phyloP scores from a whole-genome alignment of 176 grass and related monocot species.

The Microstegium vimineum region DNA sequence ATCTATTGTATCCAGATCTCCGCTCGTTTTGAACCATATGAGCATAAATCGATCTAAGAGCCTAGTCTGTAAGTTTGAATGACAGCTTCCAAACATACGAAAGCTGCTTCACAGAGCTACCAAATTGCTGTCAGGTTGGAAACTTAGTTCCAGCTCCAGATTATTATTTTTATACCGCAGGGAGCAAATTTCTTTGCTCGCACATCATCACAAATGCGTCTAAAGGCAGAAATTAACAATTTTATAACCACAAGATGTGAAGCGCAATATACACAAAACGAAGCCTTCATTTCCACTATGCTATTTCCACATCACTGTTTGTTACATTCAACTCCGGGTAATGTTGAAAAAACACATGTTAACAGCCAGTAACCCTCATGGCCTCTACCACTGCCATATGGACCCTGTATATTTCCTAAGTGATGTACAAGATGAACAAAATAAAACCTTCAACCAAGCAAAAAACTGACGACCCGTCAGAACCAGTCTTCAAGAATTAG shows the following conservation, averaged over 20 bases:
- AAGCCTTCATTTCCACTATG: slow-evolving; percentile 22
- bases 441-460: neutral
- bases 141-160: neutral
- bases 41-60: neutral
- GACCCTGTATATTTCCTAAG: slow-evolving; percentile 18
- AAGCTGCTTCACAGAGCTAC: neutral
- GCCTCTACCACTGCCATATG: slow-evolving; percentile 13
- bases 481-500: neutral
- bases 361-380: slow-evolving; percentile 8
- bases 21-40: neutral
- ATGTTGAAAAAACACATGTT: slow-evolving; percentile 4
- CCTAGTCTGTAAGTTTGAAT: neutral
- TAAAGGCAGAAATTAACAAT: neutral
- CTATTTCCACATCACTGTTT: neutral
- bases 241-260: neutral
- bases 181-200: neutral
- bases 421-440: slow-evolving; percentile 25
- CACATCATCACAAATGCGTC: neutral
- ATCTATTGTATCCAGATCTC: neutral
- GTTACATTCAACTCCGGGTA: slow-evolving; percentile 35
- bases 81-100: neutral
- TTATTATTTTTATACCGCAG: neutral
- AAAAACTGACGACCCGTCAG: neutral
- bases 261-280: neutral
- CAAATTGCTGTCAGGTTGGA: neutral